Evolutionary conservation across 2,329 filamentous ascomycete genomes (phyloP).

Genomic region (Sclerotinia glacialis): DNA sequence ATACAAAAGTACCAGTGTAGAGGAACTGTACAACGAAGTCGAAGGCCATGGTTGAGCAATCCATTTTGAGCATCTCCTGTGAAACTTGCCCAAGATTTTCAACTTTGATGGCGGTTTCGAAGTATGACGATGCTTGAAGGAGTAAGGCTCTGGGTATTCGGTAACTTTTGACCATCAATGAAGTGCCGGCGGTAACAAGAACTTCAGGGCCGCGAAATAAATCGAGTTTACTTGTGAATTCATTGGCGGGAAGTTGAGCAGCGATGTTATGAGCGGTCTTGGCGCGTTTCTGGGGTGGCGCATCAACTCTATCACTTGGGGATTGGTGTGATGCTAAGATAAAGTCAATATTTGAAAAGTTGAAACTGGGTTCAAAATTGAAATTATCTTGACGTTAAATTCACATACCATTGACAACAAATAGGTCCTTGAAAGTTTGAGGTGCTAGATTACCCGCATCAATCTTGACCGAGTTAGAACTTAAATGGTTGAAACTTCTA

Average conservation of each 20-base stretch:
- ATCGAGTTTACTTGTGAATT: background rate
- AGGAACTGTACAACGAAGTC: slow-evolving; percentile 25
- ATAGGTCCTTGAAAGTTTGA: no score
- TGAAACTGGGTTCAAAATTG: background rate
- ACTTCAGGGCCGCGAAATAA: slow-evolving; percentile 21
- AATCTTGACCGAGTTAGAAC: background rate
- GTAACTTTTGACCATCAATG: background rate
- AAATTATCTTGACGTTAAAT: no score
- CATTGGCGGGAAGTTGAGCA: background rate
- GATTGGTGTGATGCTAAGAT: background rate
- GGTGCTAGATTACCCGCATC: background rate
- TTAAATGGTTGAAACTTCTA: background rate
- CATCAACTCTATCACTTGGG: background rate
- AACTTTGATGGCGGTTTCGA: slow-evolving; percentile 20
- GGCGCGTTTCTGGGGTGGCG: background rate
- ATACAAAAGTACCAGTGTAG: slow-evolving; percentile 14
- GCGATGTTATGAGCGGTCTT: background rate
- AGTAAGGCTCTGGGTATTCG: slow-evolving; percentile 21
- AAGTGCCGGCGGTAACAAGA: background rate
- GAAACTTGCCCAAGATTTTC: slow-evolving; percentile 9
- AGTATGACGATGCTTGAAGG: slow-evolving; percentile 23
- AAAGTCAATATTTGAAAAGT: background rate
- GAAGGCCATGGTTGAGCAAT: slow-evolving; percentile 20
- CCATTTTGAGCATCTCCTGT: slow-evolving; percentile 12
- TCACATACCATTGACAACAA: background rate